Evolutionary conservation across 202 grass and related monocot species (phyloP).

Genomic region (Digitaria exilis): DNA sequence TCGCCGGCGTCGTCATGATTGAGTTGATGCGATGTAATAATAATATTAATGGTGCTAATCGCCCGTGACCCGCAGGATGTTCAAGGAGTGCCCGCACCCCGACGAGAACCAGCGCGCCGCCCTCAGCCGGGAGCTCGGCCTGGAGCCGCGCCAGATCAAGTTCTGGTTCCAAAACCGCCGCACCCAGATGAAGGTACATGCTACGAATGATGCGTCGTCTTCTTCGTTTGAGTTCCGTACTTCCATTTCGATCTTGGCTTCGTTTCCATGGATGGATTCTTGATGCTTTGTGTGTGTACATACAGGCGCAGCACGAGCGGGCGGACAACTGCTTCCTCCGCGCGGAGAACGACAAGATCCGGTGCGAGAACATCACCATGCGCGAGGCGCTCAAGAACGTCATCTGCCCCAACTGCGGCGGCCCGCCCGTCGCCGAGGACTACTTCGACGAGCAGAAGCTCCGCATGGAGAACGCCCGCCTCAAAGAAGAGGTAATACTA

Average conservation of each 20-base stretch:
- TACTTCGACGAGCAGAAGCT: constrained; percentile 98
- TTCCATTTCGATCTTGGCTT: too few relatives aligned
- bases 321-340: constrained; percentile 88
- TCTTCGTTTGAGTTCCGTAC: too few relatives aligned
- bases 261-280: neutral
- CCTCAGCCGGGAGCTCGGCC: constrained; percentile 77
- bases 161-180: constrained; percentile 99
- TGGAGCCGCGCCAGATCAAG: constrained; percentile 97
- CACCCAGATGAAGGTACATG: constrained; percentile 99
- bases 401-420: constrained; percentile 75
- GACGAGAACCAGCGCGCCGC: constrained; percentile 90
- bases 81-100: constrained; percentile 90
- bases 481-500: constrained; percentile 91
- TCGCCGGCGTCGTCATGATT: neutral
- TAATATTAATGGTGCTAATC: neutral
- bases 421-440: constrained; percentile 63
- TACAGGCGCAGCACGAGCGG: constrained; percentile 90
- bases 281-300: too few relatives aligned
- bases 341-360: constrained; percentile 94
- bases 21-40: constrained; percentile 4
- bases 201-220: too few relatives aligned
- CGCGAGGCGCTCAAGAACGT: constrained; percentile 78
- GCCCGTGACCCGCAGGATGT: constrained; percentile 79
- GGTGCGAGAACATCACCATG: constrained; percentile 94
- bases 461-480: constrained; percentile 82